A percentile compares a stretch with the other conserved stretches of the same genome.
phyloP scores from a whole-genome alignment of 1,284 basidiomycete genomes.

The Xerocomus nothofagi region DNA sequence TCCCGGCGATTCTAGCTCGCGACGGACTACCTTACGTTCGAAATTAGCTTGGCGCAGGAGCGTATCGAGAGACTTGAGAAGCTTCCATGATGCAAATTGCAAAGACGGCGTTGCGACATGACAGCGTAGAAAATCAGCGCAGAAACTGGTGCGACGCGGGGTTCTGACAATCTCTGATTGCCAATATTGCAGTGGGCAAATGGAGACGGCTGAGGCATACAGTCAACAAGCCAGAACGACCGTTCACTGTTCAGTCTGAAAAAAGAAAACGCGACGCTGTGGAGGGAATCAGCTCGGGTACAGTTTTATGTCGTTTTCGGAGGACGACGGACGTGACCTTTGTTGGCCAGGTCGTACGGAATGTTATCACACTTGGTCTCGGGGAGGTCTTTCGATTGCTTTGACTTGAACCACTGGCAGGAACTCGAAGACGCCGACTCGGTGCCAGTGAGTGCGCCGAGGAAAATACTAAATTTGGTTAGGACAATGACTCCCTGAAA shows the following conservation, averaged over 20 bases:
- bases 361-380: conserved; percentile 15
- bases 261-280: conserved; percentile 11
- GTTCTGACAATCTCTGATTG: not conserved
- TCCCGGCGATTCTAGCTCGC: too few relatives aligned
- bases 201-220: conserved; percentile 6
- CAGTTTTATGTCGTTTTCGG: not conserved
- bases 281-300: conserved; percentile 21
- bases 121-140: conserved; percentile 3
- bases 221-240: conserved; percentile 16
- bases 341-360: conserved; percentile 13
- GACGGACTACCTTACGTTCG: conserved; percentile 16
- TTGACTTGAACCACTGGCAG: conserved; percentile 19
- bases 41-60: conserved; percentile 5
- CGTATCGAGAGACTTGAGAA: conserved; percentile 1
- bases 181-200: conserved; percentile 4
- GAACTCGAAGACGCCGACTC: conserved; percentile 15
- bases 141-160: conserved; percentile 1
- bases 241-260: conserved; percentile 16
- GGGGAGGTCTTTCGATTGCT: conserved; percentile 17
- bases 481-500: too few relatives aligned
- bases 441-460: too few relatives aligned
- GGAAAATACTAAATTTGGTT: too few relatives aligned
- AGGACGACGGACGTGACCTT: not conserved
- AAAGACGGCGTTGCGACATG: not conserved
- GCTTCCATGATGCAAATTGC: not conserved